Evolutionary conservation across 2,329 filamentous ascomycete genomes (phyloP).

Genomic region (Claviceps spartinae): DNA sequence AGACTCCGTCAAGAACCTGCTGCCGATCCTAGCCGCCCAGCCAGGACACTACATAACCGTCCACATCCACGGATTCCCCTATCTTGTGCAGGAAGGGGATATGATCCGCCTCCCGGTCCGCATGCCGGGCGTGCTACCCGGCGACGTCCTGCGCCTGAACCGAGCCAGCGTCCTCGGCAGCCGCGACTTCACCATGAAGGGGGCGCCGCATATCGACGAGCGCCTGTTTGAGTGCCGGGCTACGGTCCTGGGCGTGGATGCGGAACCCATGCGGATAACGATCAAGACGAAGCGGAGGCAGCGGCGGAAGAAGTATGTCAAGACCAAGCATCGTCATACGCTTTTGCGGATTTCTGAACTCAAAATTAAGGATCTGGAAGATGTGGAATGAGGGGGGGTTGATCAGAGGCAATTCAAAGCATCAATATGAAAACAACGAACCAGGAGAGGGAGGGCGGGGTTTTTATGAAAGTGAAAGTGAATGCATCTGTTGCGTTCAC

Average conservation of each 20-base stretch:
- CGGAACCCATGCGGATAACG: constrained; percentile 62
- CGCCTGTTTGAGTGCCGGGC: constrained; percentile 74
- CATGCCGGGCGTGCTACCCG: constrained; percentile 62
- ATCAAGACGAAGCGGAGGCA: constrained; percentile 73
- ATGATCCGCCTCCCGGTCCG: constrained; percentile 63
- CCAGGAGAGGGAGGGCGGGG: too few species aligned
- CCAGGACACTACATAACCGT: constrained; percentile 64
- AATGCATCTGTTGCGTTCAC: neutral
- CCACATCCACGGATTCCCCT: constrained; percentile 67
- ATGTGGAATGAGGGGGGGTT: constrained; percentile 16
- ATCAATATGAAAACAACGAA: too few species aligned
- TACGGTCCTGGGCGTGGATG: constrained; percentile 71
- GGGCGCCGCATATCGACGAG: constrained; percentile 70
- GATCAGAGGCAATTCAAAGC: too few species aligned
- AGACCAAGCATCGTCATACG: constrained; percentile 85
- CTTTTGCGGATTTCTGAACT: constrained; percentile 75
- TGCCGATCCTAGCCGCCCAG: constrained; percentile 61
- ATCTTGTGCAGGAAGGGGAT: constrained; percentile 68
- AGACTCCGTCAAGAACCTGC: constrained; percentile 43
- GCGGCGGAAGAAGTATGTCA: constrained; percentile 58
- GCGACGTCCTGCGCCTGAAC: constrained; percentile 79
- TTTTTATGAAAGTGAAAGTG: neutral
- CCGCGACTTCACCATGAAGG: constrained; percentile 81
- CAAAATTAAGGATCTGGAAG: constrained; percentile 39
- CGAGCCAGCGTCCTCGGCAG: constrained; percentile 71